Base-by-base conservation (phyloP, 331 rosid genomes). In the Arachis monticola region DNA sequence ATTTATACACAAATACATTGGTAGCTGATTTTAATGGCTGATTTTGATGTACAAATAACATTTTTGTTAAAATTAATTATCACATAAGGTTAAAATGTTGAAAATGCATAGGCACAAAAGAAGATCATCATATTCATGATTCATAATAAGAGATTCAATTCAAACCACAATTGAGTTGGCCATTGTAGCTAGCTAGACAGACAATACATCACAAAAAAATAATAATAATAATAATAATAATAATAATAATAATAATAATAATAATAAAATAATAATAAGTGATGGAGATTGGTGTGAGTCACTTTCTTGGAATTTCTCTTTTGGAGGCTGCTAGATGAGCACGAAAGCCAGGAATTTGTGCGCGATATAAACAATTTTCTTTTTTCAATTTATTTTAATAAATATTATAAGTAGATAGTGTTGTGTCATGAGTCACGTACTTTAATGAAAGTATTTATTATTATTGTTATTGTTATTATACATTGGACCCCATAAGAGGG, bases 251-350 rank as follows among this genome's bases (percentile, higher is more conserved):
- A 22, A 22, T 22, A 22, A 22, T 22, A 22, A 27, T 27, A 27
- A 27, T 27, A 27, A 27, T 27, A 27, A 27, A 27, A 27, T 27
- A 27, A 27, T 27, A 27, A 27, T 27, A 27, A 83, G 0, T 67
- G 87, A 75, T 45, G 8, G 51, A 73, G 83, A 74, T 72, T 47
- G 78, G 72, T 56, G 38, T 75, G 77, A 41, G 55, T 80, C 81
- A 62, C 57, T 78, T 69, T 82, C 81, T 70, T 75, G 56, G 79
- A 80, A 78, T 75, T 86, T 83, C 85, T 75, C 71, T 63, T 75
- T 75, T 52, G 80, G 87, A 80, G 84, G 85, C 85, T 72, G 83
- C 81, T 60, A 50, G 79, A 69, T 67, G 68, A 74, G 73, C 83
- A 76, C 79, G 50, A 76, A 10, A 65, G 38, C 3, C 10, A 80